Evolutionary conservation across 2,329 filamentous ascomycete species (phyloP), one percentile per base, ranked within the genome.

Genomic region (Apiospora kogelbergensis): DNA sequence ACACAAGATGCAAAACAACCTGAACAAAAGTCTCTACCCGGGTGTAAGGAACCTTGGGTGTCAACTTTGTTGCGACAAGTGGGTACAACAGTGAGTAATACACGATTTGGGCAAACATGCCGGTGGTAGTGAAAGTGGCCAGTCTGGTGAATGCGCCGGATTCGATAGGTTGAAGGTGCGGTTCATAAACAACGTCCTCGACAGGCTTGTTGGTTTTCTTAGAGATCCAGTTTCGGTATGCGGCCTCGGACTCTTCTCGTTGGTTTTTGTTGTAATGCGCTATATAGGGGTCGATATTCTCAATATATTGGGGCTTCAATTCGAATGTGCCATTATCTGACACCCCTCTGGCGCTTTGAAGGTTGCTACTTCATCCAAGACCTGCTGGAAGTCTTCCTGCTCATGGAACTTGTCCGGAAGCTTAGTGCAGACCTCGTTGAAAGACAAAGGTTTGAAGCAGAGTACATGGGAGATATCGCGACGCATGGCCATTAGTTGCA

Each of bases 231-330:
- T 92, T 91, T 74, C 92, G 94, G 82, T 96, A 98, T 3, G 94
- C 92, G 73, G 89, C 90, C 80, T 99, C 96, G 0, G 95, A 94
- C 79, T 99, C 96, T 77, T 99, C 96, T 66, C 96, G 89, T 79
- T 98, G 95, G 76, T 99, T 99, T 78, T 97, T 97, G 76, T 91
- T 97, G 80, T 97, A 99, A 77, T 98, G 94, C 7, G 95, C 93
- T 76, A 95, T 96, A 78, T 98, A 99, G 0, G 97, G 96, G 78
- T 99, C 97, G 66, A 99, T 90, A 63, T 97, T 88, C 73, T 95
- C 92, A 46, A 98, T 87, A 74, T 91, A 96, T 70, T 97, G 89
- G 5, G 92, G 89, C 77, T 95, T 96, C 66, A 99, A 84, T 79
- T 98, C 94, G 76, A 99, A 99, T 0, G 93, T 97, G 69, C 97